phyloP scores from a whole-genome alignment of 345 rosid species.

The Raphanus raphanistrum region DNA sequence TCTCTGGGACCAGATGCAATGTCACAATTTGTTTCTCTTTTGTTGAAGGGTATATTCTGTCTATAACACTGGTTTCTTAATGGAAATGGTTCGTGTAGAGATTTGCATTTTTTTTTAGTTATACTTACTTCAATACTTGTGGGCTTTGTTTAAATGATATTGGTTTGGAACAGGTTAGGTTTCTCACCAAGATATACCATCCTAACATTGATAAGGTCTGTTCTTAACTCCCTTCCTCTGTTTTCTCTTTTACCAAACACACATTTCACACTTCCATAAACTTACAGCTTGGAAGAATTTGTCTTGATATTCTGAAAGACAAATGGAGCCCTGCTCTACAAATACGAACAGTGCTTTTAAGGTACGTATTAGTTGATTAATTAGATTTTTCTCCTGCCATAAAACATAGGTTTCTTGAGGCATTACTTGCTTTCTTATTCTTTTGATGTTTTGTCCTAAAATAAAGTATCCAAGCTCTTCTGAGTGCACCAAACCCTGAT shows the following conservation, averaged over 20 bases:
- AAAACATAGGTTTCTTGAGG: neutral
- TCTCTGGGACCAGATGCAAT: neutral
- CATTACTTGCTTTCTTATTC: neutral
- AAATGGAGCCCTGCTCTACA: slow-evolving; percentile 99
- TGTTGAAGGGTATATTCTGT: neutral
- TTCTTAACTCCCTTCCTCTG: neutral
- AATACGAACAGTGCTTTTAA: slow-evolving; percentile 94
- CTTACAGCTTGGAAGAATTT: slow-evolving; percentile 78
- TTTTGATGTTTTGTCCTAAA: neutral
- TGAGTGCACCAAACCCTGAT: slow-evolving; percentile 98
- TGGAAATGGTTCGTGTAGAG: neutral
- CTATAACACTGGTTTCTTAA: neutral
- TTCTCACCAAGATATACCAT: slow-evolving; percentile 96
- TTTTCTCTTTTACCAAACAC: neutral
- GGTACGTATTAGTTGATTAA: slow-evolving; percentile 46
- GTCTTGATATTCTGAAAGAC: slow-evolving; percentile 88
- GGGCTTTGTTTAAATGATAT: slow-evolving; percentile 1
- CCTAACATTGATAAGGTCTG: slow-evolving; percentile 96
- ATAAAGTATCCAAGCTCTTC: slow-evolving; percentile 86
- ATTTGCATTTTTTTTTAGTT: neutral
- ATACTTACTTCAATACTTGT: neutral
- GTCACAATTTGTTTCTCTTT: slow-evolving; percentile 1
- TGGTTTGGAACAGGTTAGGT: slow-evolving; percentile 72
- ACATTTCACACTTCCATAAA: neutral
- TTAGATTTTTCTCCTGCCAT: neutral